Percentiles rank a stretch among this genome's conserved stretches.
Evolutionary conservation across 1,139 yeast species (phyloP).

Genomic region (Yamadazyma siamensis): DNA sequence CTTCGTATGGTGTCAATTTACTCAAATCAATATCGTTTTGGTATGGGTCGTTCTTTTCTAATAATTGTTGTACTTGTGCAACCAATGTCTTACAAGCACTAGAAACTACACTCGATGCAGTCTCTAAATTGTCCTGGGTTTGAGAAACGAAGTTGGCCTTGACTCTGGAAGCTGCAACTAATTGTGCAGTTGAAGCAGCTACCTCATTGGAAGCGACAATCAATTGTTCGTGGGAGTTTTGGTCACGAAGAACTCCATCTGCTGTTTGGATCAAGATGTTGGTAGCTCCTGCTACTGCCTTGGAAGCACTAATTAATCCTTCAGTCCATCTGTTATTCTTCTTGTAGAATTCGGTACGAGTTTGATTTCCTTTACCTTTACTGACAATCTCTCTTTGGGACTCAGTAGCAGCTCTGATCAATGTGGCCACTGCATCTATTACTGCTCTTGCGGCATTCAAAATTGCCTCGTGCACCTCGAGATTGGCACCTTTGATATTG

Average conservation of each 20-base stretch:
- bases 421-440: conserved; percentile 70
- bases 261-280: conserved; percentile 78
- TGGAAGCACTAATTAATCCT: conserved; percentile 88
- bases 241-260: conserved; percentile 69
- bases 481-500: conserved; percentile 53
- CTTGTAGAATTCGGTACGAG: conserved; percentile 76
- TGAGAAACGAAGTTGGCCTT: conserved; percentile 76
- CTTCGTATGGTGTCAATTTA: conserved; percentile 72
- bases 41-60: conserved; percentile 36
- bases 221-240: conserved; percentile 74
- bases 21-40: conserved; percentile 61
- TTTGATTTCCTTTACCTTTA: conserved; percentile 62
- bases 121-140: conserved; percentile 73
- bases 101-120: conserved; percentile 66
- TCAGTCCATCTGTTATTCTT: conserved; percentile 94
- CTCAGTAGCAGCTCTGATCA: conserved; percentile 75
- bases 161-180: conserved; percentile 89
- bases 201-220: conserved; percentile 91
- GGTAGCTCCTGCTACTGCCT: conserved; percentile 84
- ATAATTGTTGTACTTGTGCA: conserved; percentile 59
- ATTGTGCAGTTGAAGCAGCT: conserved; percentile 89
- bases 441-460: conserved; percentile 78
- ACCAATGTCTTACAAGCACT: conserved; percentile 74
- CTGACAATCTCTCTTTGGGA: conserved; percentile 82
- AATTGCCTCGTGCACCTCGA: conserved; percentile 75